Evolutionary conservation across 352 stramenopile species (phyloP).

Genomic region (Phytophthora tubulina): DNA sequence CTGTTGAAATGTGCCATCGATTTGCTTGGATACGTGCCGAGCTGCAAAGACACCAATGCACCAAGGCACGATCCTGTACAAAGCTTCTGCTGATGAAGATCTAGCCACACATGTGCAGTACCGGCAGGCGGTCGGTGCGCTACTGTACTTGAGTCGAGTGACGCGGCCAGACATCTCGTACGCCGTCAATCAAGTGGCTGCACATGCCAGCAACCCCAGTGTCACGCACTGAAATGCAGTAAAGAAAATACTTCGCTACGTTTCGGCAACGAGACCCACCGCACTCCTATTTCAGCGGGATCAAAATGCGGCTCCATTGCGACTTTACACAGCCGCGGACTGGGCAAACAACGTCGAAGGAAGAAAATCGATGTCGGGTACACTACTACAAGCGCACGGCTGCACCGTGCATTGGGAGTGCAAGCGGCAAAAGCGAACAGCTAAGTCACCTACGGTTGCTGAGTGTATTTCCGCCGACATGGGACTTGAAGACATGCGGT

Average conservation of each 20-base stretch:
- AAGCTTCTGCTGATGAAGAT: neutral
- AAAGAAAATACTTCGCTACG: constrained; percentile 9
- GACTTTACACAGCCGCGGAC: too few relatives aligned
- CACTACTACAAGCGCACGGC: neutral
- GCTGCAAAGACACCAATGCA: constrained; percentile 17
- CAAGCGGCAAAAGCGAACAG: neutral
- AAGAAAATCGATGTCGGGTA: neutral
- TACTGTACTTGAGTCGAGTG: constrained; percentile 14
- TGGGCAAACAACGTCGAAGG: constrained; percentile 6
- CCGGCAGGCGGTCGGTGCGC: constrained; percentile 3
- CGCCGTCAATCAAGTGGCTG: constrained; percentile 12
- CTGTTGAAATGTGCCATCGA: too few relatives aligned
- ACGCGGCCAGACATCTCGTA: constrained; percentile 5
- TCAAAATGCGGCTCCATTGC: neutral
- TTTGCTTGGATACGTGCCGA: too few relatives aligned
- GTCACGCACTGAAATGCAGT: neutral
- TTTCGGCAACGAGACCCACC: neutral
- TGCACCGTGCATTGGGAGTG: neutral
- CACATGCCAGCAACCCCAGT: neutral
- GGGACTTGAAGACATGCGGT: neutral
- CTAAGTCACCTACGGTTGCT: constrained; percentile 5
- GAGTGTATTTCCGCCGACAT: neutral
- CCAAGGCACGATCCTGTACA: neutral
- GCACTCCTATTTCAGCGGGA: neutral
- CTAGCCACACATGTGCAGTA: neutral